Percentiles rank a stretch among this genome's conserved stretches.
These are phyloP conservation scores for Lactarius deliciosus DNA, from an alignment of 768 basidiomycete genomes.

Conservation along the genomic window DNA sequence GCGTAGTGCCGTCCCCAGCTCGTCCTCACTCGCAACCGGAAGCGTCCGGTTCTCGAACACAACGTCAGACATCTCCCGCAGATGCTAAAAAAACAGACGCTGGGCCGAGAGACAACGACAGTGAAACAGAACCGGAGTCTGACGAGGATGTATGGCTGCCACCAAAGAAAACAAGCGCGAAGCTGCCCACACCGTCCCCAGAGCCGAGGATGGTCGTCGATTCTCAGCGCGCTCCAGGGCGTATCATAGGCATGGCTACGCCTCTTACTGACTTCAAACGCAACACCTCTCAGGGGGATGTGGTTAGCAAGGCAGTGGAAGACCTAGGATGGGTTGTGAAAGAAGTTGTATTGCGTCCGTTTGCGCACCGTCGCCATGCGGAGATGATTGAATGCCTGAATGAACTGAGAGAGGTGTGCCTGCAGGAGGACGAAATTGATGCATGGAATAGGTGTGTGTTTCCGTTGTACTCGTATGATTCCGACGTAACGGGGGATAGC, in stretches of 20 bases:
- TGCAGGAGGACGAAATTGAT: slow-evolving; percentile 78
- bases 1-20: slow-evolving; percentile 10
- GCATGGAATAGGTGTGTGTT: slow-evolving; percentile 70
- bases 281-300: slow-evolving; percentile 69
- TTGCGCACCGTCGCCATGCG: slow-evolving; percentile 60
- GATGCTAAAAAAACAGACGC: slow-evolving; percentile 31
- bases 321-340: slow-evolving; percentile 71
- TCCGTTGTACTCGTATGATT: slow-evolving; percentile 4
- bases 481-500: slow-evolving; percentile 38
- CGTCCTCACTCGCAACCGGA: slow-evolving; percentile 35
- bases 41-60: slow-evolving; percentile 27
- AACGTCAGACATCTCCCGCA: slow-evolving; percentile 15
- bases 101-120: slow-evolving; percentile 38
- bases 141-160: slow-evolving; percentile 42
- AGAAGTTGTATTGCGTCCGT: slow-evolving; percentile 69
- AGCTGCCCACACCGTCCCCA: slow-evolving; percentile 29
- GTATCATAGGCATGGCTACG: slow-evolving; percentile 71
- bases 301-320: slow-evolving; percentile 82
- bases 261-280: slow-evolving; percentile 77
- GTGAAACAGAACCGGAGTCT: slow-evolving; percentile 54
- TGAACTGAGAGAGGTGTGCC: slow-evolving; percentile 60
- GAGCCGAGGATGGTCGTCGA: slow-evolving; percentile 40
- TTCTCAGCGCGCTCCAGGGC: slow-evolving; percentile 58
- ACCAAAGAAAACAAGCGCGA: slow-evolving; percentile 28
- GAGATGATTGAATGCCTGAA: slow-evolving; percentile 77